Evolutionary conservation across 495 filamentous ascomycete species (phyloP).

Genomic region (Mycothermus thermophilus): DNA sequence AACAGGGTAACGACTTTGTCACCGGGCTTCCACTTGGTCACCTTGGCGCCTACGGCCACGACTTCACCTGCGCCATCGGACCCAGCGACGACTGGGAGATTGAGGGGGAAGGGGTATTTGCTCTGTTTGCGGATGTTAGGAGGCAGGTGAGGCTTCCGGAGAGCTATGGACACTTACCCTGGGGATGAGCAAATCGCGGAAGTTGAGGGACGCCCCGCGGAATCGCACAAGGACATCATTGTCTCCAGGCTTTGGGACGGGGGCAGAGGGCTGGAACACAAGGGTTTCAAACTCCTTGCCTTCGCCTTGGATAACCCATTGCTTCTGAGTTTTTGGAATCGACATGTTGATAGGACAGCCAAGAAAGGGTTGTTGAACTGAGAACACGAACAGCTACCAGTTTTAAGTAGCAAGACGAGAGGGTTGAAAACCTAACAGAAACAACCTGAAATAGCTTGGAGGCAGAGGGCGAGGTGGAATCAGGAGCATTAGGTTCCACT

Average conservation of each 20-base stretch:
- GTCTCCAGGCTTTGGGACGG: conserved; percentile 49
- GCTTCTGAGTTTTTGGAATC: conserved; percentile 40
- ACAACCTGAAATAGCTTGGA: too few relatives aligned
- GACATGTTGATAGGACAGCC: conserved; percentile 10
- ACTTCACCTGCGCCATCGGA: conserved; percentile 75
- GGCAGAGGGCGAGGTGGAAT: too few relatives aligned
- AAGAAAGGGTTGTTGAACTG: too few relatives aligned
- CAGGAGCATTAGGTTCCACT: too few relatives aligned
- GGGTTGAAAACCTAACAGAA: too few relatives aligned
- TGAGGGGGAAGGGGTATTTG: conserved; percentile 49
- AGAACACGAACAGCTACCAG: too few relatives aligned
- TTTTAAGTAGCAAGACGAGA: too few relatives aligned
- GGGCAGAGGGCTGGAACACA: conserved; percentile 34
- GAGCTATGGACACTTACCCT: conserved; percentile 26
- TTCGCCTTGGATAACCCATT: conserved; percentile 47
- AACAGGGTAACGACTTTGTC: conserved; percentile 65
- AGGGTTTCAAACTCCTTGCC: conserved; percentile 49
- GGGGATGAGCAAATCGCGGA: conserved; percentile 67
- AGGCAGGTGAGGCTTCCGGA: background rate
- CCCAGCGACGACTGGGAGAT: conserved; percentile 46
- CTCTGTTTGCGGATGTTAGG: conserved; percentile 29
- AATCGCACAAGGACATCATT: conserved; percentile 66
- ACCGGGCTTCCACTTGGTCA: conserved; percentile 53
- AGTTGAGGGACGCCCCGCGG: conserved; percentile 66
- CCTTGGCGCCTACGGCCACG: conserved; percentile 51